Percentiles rank a stretch among this genome's conserved stretches.
Evolutionary conservation across 73 alveolate genomes (phyloP).

Genomic region (Symbiodinium natans): DNA sequence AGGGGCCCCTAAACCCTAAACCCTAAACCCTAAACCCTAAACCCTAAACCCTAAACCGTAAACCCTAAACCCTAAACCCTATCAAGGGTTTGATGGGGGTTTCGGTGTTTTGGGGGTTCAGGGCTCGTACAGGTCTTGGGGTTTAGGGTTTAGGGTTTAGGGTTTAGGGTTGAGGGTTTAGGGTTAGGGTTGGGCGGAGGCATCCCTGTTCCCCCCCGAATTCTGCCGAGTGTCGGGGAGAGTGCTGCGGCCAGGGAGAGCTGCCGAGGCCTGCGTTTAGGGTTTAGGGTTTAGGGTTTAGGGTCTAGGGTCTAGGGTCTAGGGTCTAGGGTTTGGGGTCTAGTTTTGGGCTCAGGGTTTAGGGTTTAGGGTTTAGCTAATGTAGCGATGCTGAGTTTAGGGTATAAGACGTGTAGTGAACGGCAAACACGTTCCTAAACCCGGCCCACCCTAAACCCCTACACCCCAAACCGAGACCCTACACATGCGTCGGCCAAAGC

Average conservation of each 20-base stretch:
- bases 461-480: too few relatives aligned
- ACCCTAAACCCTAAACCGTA: background rate
- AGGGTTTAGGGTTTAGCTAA: background rate
- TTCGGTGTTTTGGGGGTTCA: too few relatives aligned
- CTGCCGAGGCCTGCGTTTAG: constrained; percentile 56
- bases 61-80: background rate
- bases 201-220: background rate
- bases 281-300: background rate
- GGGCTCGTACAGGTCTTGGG: too few relatives aligned
- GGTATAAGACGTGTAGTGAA: too few relatives aligned
- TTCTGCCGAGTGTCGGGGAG: constrained; percentile 56
- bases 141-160: too few relatives aligned
- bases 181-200: too few relatives aligned
- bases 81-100: too few relatives aligned
- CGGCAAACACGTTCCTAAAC: too few relatives aligned
- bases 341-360: background rate
- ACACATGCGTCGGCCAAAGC: too few relatives aligned
- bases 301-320: background rate
- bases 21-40: background rate
- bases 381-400: background rate
- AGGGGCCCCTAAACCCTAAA: background rate
- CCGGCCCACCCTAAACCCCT: too few relatives aligned
- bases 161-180: too few relatives aligned
- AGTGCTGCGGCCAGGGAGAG: constrained; percentile 82
- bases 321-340: background rate